phyloP scores from a whole-genome alignment of 495 filamentous ascomycete species.

The Sporormia fimetaria region DNA sequence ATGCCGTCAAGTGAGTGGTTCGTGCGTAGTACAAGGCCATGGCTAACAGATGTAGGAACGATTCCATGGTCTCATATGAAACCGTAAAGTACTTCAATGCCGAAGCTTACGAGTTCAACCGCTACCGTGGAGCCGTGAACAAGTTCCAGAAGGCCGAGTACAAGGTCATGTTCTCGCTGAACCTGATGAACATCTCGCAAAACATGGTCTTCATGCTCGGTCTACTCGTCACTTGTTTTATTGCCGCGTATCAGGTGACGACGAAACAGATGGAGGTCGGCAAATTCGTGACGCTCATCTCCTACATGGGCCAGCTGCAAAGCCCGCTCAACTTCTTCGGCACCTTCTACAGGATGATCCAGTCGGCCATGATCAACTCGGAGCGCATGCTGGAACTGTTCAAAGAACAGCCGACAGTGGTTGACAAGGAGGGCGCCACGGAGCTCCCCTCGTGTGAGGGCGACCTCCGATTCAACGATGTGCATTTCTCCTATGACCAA shows the following conservation, averaged over 20 bases:
- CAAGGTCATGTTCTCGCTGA: conserved; percentile 74
- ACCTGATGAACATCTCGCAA: conserved; percentile 87
- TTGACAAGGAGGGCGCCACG: conserved; percentile 49
- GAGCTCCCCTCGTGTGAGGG: conserved; percentile 58
- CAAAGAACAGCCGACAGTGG: conserved; percentile 84
- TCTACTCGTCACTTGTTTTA: conserved; percentile 69
- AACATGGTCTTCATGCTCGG: conserved; percentile 90
- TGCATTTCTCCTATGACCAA: conserved; percentile 81
- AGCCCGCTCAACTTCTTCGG: conserved; percentile 95
- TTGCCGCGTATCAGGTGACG: conserved; percentile 81
- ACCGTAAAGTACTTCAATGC: conserved; percentile 99
- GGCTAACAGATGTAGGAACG: conserved; percentile 47
- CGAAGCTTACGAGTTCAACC: conserved; percentile 81
- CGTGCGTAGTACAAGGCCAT: not conserved
- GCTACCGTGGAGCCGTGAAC: conserved; percentile 67
- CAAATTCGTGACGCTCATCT: conserved; percentile 67
- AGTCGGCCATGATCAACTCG: conserved; percentile 92
- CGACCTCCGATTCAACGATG: conserved; percentile 72
- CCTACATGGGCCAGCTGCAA: conserved; percentile 88
- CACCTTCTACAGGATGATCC: conserved; percentile 91
- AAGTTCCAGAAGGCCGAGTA: conserved; percentile 82
- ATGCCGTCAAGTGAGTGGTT: conserved; percentile 73
- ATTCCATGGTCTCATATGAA: conserved; percentile 95
- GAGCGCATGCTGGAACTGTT: conserved; percentile 92
- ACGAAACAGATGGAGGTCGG: conserved; percentile 58